Conservation (phyloP, 805 yeast genomes). For the Hanseniaspora nectarophila region DNA sequence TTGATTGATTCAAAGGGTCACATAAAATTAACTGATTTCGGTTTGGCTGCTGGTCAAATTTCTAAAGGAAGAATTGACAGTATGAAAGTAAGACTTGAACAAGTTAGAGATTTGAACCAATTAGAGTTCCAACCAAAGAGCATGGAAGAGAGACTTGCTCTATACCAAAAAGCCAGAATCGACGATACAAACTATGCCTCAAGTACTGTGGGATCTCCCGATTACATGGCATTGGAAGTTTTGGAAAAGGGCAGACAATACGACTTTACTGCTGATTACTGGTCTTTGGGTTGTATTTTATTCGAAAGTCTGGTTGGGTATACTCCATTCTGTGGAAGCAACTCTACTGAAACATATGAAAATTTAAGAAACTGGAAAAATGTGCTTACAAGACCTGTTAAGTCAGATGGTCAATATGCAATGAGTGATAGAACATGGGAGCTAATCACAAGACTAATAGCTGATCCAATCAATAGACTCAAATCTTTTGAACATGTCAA, state of each 20-base stretch:
- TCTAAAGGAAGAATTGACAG: slow-evolving; percentile 87
- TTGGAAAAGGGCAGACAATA: slow-evolving; percentile 76
- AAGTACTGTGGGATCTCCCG: slow-evolving; percentile 96
- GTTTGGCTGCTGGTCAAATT: slow-evolving; percentile 91
- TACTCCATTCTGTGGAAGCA: slow-evolving; percentile 91
- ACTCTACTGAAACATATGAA: slow-evolving; percentile 87
- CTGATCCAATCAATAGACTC: slow-evolving; percentile 64
- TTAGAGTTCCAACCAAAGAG: slow-evolving; percentile 55
- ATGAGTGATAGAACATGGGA: slow-evolving; percentile 96
- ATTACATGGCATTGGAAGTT: slow-evolving; percentile 97
- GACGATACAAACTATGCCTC: slow-evolving; percentile 75
- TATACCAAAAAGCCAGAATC: slow-evolving; percentile 68
- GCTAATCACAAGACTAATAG: slow-evolving; percentile 63
- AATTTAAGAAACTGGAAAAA: slow-evolving; percentile 89
- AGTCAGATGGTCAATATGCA: slow-evolving; percentile 81
- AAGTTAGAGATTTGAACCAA: slow-evolving; percentile 64
- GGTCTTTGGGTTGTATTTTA: slow-evolving; percentile 96
- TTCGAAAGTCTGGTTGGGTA: slow-evolving; percentile 94
- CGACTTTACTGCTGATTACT: slow-evolving; percentile 93
- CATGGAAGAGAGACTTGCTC: slow-evolving; percentile 72
- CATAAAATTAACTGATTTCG: slow-evolving; percentile 89
- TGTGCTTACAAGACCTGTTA: slow-evolving; percentile 76
- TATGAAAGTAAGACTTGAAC: slow-evolving; percentile 59
- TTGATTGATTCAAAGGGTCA: slow-evolving; percentile 83
- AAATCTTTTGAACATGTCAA: slow-evolving; percentile 72